These are phyloP conservation scores for Poa pratensis DNA, from an alignment of 176 grass and related monocot genomes.

Conservation along the genomic window DNA sequence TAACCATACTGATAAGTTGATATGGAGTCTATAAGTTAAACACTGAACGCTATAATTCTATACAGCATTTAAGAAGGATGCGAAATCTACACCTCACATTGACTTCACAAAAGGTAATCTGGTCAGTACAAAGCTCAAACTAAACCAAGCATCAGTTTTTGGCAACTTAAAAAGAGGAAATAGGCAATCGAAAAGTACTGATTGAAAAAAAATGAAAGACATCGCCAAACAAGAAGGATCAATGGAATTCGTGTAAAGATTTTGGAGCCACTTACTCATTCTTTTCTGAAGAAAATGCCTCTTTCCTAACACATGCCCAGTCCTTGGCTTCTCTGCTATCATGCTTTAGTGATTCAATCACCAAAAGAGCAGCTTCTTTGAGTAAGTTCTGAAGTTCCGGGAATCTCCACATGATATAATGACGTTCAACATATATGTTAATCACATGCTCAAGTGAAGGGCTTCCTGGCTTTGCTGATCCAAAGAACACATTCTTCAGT, in stretches of 20 bases:
- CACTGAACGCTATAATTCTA: slow-evolving; percentile 5
- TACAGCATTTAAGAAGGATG: neutral
- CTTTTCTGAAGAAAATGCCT: slow-evolving; percentile 82
- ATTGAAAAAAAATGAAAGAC: slow-evolving; percentile 1
- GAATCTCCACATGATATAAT: slow-evolving; percentile 98
- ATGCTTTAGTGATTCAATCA: slow-evolving; percentile 76
- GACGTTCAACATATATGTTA: slow-evolving; percentile 92
- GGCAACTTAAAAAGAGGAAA: slow-evolving; percentile 23
- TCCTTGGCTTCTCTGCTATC: slow-evolving; percentile 80
- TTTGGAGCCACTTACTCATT: slow-evolving; percentile 81
- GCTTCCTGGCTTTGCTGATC: slow-evolving; percentile 89
- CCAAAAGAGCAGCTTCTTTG: slow-evolving; percentile 85
- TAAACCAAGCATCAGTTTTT: slow-evolving; percentile 6
- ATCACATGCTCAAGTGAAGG: slow-evolving; percentile 97
- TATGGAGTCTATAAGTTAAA: neutral
- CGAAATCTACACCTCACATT: slow-evolving; percentile 1
- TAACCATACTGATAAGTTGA: slow-evolving; percentile 28
- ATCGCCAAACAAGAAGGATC: slow-evolving; percentile 7
- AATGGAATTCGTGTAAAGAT: slow-evolving; percentile 11
- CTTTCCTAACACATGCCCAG: slow-evolving; percentile 89
- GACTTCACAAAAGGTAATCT: neutral
- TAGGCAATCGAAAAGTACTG: slow-evolving; percentile 19
- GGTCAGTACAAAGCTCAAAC: too few relatives aligned
- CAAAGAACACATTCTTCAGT: slow-evolving; percentile 86
- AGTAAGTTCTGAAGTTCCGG: slow-evolving; percentile 90